phyloP scores from a whole-genome alignment of 2,329 filamentous ascomycete genomes.

The Pestalotiopsis sp. region DNA sequence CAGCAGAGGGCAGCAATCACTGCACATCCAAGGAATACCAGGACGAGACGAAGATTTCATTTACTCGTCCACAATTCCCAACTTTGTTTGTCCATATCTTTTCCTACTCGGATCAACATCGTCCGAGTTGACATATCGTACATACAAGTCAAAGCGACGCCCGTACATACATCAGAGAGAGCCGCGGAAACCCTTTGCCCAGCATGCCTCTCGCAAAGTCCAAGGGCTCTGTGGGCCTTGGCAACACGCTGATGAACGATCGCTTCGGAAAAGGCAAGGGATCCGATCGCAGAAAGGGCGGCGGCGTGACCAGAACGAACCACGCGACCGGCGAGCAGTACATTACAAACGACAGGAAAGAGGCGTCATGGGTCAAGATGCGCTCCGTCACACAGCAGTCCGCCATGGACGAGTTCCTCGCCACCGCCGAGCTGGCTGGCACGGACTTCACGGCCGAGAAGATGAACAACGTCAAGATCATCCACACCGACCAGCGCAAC shows the following conservation, averaged over 20 bases:
- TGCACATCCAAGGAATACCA: background rate
- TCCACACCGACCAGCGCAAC: slow-evolving; percentile 94
- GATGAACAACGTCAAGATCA: slow-evolving; percentile 98
- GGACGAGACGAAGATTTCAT: background rate
- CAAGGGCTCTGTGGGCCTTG: slow-evolving; percentile 91
- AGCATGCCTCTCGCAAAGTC: slow-evolving; percentile 76
- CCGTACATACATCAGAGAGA: background rate
- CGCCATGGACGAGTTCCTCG: slow-evolving; percentile 93
- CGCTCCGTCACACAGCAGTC: slow-evolving; percentile 97
- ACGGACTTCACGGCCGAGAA: slow-evolving; percentile 99
- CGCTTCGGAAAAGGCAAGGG: slow-evolving; percentile 94
- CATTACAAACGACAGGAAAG: slow-evolving; percentile 84
- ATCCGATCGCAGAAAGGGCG: slow-evolving; percentile 71
- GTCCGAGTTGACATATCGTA: background rate
- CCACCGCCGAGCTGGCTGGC: slow-evolving; percentile 93
- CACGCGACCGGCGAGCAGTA: slow-evolving; percentile 83
- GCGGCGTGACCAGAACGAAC: slow-evolving; percentile 65
- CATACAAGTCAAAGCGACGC: background rate
- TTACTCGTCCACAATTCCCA: background rate
- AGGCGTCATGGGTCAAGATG: slow-evolving; percentile 99
- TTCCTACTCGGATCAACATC: background rate
- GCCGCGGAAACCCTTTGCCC: slow-evolving; percentile 15
- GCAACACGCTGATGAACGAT: slow-evolving; percentile 98
- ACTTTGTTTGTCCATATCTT: background rate
- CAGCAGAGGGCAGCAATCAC: slow-evolving; percentile 8